Base-by-base conservation (phyloP, 805 yeast species). In the Wickerhamomyces xylosicus region DNA sequence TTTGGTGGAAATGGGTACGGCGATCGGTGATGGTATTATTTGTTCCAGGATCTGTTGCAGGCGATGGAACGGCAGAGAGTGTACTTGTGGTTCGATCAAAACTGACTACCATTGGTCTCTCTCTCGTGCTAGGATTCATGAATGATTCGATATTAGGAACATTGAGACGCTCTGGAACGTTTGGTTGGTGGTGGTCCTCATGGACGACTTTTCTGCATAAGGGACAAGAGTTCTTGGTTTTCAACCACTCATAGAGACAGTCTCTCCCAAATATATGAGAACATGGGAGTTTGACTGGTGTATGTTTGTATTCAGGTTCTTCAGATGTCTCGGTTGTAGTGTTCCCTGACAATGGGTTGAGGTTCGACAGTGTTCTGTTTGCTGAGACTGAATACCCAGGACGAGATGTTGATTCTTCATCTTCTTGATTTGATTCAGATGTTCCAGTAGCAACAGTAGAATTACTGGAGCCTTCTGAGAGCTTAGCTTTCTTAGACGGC, bases 221-320 rank as follows among this genome's bases (percentile, higher is more conserved):
- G 0, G 98, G 98, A 56, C 97, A 89, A 2, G 85, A 74, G 22
- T 74, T 71, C 49, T 82, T 78, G 19, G 72, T 62, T 43, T 70
- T 72, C 37, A 90, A 71, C 98, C 98, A 90, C 49, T 81, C 85
- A 41, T 67, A 72, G 19, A 87, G 64, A 63, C 98, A 90, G n/a
- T 74, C 71, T 44, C 78, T 70, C 6, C 98, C 97, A 64, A 92
- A 90, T 0, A 77, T 54, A 54, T 90, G 98, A 8, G 77, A 77
- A 58, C 98, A 90, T 0, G 95, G 92, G 71, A 90, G 66, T 41
- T 71, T 63, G 1, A 83, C 67, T 0, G 96, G 82, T 4, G 69
- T 57, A 56, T 92, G 97, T 6, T 55, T 51, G 47, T 63, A 70
- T n/a, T 44, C 48, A 9, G 40, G 47, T 34, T 37, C 35, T 37